phyloP scores from a whole-genome alignment of 495 filamentous ascomycete genomes.

The Zalerion maritima region DNA sequence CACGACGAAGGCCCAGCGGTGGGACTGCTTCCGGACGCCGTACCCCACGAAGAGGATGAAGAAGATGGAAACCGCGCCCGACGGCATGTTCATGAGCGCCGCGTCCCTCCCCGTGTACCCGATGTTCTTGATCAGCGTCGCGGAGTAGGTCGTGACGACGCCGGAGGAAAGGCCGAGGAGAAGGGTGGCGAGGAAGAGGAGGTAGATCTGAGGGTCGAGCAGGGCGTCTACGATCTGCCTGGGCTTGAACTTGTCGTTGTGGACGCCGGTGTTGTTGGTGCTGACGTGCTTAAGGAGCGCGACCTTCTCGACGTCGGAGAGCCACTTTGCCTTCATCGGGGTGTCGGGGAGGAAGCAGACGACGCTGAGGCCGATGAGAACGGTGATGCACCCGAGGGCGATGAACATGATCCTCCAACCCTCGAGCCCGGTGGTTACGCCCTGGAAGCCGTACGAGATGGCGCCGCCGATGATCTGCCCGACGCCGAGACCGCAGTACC shows the following conservation, averaged over 20 bases:
- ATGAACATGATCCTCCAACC: constrained; percentile 54
- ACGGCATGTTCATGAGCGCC: constrained; percentile 46
- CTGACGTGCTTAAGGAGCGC: constrained; percentile 21
- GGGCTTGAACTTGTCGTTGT: constrained; percentile 34
- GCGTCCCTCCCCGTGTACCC: constrained; percentile 34
- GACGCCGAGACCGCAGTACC: constrained; percentile 46
- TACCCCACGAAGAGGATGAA: constrained; percentile 38
- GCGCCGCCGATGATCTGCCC: constrained; percentile 50
- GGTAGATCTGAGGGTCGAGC: constrained; percentile 18
- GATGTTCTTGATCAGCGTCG: constrained; percentile 42
- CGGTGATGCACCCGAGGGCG: constrained; percentile 39
- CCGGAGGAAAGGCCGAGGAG: constrained; percentile 43
- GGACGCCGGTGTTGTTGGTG: constrained; percentile 37
- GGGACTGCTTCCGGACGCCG: constrained; percentile 16
- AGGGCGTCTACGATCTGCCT: constrained; percentile 24
- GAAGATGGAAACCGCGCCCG: constrained; percentile 39
- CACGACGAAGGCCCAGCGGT: constrained; percentile 23
- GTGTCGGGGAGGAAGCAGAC: constrained; percentile 37
- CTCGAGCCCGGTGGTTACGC: constrained; percentile 29
- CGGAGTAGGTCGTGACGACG: constrained; percentile 46
- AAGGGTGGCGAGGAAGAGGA: constrained; percentile 15
- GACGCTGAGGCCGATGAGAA: constrained; percentile 30
- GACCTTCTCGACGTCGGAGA: constrained; percentile 34
- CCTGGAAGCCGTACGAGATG: constrained; percentile 47
- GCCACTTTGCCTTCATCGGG: constrained; percentile 35